phyloP scores from a whole-genome alignment of 768 basidiomycete genomes.

The Lactifluus subvellereus region DNA sequence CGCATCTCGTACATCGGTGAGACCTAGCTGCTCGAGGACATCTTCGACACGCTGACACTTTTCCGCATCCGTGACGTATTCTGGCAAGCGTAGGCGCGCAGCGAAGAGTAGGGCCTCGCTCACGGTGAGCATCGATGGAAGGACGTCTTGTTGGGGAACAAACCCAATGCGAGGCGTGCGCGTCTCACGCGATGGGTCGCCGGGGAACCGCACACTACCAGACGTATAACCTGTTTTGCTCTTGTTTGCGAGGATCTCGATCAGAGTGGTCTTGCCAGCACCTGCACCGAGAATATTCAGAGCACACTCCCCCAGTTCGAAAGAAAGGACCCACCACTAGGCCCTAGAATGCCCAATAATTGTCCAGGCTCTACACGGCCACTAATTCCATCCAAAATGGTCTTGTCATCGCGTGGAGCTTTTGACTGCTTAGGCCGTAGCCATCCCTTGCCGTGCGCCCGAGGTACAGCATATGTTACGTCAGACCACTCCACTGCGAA shows the following conservation, averaged over 20 bases:
- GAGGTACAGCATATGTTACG: constrained; percentile 59
- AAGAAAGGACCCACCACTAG: constrained; percentile 52
- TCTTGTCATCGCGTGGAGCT: constrained; percentile 42
- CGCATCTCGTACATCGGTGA: constrained; percentile 59
- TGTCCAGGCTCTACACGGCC: constrained; percentile 74
- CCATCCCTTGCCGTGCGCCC: constrained; percentile 1
- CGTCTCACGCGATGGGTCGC: constrained; percentile 29
- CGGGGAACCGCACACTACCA: constrained; percentile 58
- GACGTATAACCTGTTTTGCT: constrained; percentile 63
- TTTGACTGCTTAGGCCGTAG: constrained; percentile 15
- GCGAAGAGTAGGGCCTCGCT: constrained; percentile 70
- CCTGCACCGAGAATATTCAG: constrained; percentile 33
- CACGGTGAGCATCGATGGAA: constrained; percentile 59
- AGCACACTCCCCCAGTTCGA: not conserved
- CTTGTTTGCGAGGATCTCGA: constrained; percentile 86
- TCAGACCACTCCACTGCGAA: constrained; percentile 63
- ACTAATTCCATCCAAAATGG: constrained; percentile 62
- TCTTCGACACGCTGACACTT: constrained; percentile 62
- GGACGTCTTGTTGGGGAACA: constrained; percentile 81
- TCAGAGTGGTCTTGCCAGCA: constrained; percentile 86
- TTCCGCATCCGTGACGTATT: constrained; percentile 53
- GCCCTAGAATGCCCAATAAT: constrained; percentile 89
- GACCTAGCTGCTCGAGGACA: constrained; percentile 73
- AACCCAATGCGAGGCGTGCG: constrained; percentile 62
- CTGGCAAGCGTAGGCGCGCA: constrained; percentile 78